Percentiles rank a stretch among this genome's conserved stretches.
Evolutionary conservation across 148 eudicot species (phyloP).

Genomic region (Agrostemma githago): DNA sequence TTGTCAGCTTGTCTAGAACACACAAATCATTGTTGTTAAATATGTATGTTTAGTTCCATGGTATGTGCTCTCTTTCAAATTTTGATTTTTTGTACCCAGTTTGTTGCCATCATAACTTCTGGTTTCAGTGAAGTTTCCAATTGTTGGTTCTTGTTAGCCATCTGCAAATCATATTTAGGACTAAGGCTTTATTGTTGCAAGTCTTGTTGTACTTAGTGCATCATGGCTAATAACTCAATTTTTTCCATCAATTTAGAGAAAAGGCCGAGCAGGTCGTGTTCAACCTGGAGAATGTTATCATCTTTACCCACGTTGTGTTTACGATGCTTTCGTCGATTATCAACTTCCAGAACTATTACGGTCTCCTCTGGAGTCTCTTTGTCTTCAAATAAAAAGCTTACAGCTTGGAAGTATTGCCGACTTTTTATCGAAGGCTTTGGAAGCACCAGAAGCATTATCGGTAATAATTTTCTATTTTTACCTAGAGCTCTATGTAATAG

Average conservation of each 20-base stretch:
- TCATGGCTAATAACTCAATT: constrained; percentile 8
- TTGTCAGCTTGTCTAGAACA: neutral
- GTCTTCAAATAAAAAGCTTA: constrained; percentile 92
- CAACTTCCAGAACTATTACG: constrained; percentile 94
- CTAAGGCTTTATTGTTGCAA: neutral
- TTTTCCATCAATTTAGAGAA: constrained; percentile 48
- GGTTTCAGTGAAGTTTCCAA: neutral
- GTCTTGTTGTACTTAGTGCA: neutral
- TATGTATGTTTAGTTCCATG: neutral
- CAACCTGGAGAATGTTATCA: constrained; percentile 96
- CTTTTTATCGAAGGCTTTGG: constrained; percentile 84
- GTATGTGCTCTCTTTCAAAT: neutral
- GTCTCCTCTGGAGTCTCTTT: constrained; percentile 91
- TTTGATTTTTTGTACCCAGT: neutral
- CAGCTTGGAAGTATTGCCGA: constrained; percentile 80
- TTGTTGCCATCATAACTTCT: neutral
- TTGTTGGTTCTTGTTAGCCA: neutral
- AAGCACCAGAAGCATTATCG: constrained; percentile 84
- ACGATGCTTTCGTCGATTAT: constrained; percentile 88
- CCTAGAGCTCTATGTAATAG: no score
- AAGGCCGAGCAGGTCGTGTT: constrained; percentile 98
- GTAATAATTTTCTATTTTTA: constrained; percentile 34
- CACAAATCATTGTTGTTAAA: neutral
- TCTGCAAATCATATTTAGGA: neutral
- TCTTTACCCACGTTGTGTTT: constrained; percentile 86